A percentile compares a stretch with the other conserved stretches of the same genome.
Conservation (phyloP, 805 yeast species). For the Saturnispora saitoi region DNA sequence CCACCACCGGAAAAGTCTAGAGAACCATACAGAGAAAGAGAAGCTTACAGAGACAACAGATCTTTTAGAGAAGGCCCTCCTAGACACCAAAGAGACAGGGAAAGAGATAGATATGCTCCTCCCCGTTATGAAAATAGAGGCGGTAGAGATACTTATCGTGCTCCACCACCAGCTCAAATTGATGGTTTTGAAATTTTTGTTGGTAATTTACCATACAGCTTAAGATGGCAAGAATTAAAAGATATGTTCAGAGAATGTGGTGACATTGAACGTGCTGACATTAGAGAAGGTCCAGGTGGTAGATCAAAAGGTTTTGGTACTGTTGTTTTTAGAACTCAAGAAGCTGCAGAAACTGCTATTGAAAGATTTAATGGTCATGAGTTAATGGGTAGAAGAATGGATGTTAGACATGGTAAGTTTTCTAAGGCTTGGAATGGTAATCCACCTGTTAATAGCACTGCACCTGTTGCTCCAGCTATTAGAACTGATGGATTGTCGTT, state of each 20-base stretch:
- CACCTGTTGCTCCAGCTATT: slow-evolving; percentile 9
- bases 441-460: slow-evolving; percentile 8
- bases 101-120: slow-evolving; percentile 18
- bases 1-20: slow-evolving; percentile 55
- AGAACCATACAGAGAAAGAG: slow-evolving; percentile 23
- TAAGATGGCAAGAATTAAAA: slow-evolving; percentile 77
- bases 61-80: slow-evolving; percentile 11
- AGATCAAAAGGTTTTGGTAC: slow-evolving; percentile 83
- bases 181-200: slow-evolving; percentile 55
- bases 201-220: slow-evolving; percentile 75
- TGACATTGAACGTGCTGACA: slow-evolving; percentile 73
- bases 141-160: slow-evolving; percentile 12
- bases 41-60: slow-evolving; percentile 11
- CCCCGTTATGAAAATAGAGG: slow-evolving; percentile 16
- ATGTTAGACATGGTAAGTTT: slow-evolving; percentile 65
- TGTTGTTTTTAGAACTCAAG: slow-evolving; percentile 57
- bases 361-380: slow-evolving; percentile 59
- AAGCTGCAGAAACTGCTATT: slow-evolving; percentile 67
- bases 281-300: slow-evolving; percentile 56
- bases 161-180: slow-evolving; percentile 16
- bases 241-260: slow-evolving; percentile 78
- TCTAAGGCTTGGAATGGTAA: slow-evolving; percentile 11
- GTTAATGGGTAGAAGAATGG: slow-evolving; percentile 67
- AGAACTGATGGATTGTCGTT: slow-evolving; percentile 18
- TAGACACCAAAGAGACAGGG: slow-evolving; percentile 15